Evolutionary conservation across 2,329 filamentous ascomycete species (phyloP).

Genomic region (Trichoderma sp.): DNA sequence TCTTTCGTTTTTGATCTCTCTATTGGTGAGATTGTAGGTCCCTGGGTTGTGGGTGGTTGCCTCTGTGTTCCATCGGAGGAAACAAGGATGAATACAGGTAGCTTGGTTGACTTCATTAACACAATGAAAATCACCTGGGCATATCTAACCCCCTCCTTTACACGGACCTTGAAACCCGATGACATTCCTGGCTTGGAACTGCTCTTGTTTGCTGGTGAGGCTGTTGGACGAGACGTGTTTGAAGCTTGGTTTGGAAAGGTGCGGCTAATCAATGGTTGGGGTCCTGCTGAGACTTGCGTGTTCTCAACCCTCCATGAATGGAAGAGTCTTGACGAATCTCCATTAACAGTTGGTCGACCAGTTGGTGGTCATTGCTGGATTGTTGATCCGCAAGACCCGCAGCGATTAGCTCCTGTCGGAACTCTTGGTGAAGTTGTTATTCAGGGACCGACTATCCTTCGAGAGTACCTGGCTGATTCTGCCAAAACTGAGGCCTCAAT

Average conservation of each 20-base stretch:
- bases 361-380: conserved; percentile 18
- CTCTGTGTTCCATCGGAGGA: conserved; percentile 23
- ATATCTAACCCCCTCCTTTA: conserved; percentile 22
- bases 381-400: conserved; percentile 16
- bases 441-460: conserved; percentile 39
- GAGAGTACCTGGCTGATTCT: conserved; percentile 39
- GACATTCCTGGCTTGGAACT: conserved; percentile 19
- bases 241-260: conserved; percentile 20
- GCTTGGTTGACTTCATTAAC: conserved; percentile 18
- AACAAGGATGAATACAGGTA: conserved; percentile 7
- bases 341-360: conserved; percentile 15
- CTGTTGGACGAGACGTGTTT: conserved; percentile 18
- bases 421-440: conserved; percentile 22
- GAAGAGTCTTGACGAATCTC: conserved; percentile 7
- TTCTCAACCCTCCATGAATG: conserved; percentile 20
- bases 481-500: conserved; percentile 16
- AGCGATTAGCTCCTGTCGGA: conserved; percentile 15
- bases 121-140: conserved; percentile 8
- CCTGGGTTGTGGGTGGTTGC: conserved; percentile 20
- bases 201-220: conserved; percentile 22
- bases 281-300: conserved; percentile 23
- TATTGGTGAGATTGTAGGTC: conserved; percentile 21
- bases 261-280: conserved; percentile 24
- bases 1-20: conserved; percentile 24
- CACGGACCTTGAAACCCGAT: conserved; percentile 17